phyloP scores from a whole-genome alignment of 2,329 filamentous ascomycete genomes.

The Aspergillus candidus region DNA sequence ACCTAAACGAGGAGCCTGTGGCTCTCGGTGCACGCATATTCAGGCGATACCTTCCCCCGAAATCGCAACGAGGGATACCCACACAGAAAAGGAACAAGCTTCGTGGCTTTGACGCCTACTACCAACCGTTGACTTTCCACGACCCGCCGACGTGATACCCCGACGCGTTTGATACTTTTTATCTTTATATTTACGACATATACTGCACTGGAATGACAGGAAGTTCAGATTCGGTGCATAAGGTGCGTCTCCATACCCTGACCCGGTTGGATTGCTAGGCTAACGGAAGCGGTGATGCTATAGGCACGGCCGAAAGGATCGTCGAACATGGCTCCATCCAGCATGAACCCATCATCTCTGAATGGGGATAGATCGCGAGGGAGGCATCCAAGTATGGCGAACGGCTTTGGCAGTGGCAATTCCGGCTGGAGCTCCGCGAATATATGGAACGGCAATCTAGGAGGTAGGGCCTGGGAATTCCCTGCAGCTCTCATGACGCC shows the following conservation, averaged over 20 bases:
- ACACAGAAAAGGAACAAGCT: too few relatives aligned
- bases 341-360: constrained; percentile 10
- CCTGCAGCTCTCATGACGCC: not conserved
- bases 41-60: constrained; percentile 1
- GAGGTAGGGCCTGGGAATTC: constrained; percentile 25
- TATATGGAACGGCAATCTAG: constrained; percentile 50
- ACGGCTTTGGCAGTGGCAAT: constrained; percentile 41
- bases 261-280: not conserved
- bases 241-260: constrained; percentile 25
- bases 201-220: constrained; percentile 32
- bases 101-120: too few relatives aligned
- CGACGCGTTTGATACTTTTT: too few relatives aligned
- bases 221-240: constrained; percentile 32
- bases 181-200: constrained; percentile 4
- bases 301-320: constrained; percentile 32
- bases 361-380: constrained; percentile 31
- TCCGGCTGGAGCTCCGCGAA: constrained; percentile 39
- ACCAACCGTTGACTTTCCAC: too few relatives aligned
- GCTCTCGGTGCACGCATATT: constrained; percentile 4
- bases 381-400: constrained; percentile 36
- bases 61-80: too few relatives aligned
- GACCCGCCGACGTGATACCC: too few relatives aligned
- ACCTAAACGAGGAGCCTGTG: constrained; percentile 26
- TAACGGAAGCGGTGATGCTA: constrained; percentile 8
- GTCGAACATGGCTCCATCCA: constrained; percentile 35